Base-by-base conservation (phyloP, 2,329 filamentous ascomycete species). In the Stemphylium lycopersici region DNA sequence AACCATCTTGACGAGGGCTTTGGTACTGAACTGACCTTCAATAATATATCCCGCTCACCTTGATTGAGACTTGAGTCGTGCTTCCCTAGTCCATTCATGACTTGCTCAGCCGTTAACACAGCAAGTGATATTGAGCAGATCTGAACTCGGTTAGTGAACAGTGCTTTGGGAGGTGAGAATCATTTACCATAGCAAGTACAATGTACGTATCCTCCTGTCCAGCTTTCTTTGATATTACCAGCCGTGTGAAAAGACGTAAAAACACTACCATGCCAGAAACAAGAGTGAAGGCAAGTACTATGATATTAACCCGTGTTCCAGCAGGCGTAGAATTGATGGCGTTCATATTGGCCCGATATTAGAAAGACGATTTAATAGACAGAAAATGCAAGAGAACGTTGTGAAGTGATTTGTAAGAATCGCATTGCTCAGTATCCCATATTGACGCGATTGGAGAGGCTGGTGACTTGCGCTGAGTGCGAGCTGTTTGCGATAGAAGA, bases 151-250 rank as follows among this genome's bases (percentile, higher is more conserved):
- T 69, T 43, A 68, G 54, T 20, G 13, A 13, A 12, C 22, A n/a
- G 11, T 15, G 15, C 3, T 13, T 3, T 12, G 33, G 10, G 20
- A 8, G 10, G 22, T 2, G 10, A 13, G 26, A 5, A 10, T 32
- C 13, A 61, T 65, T 56, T 55, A 74, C 71, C 69, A 73, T 71
- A 13, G 71, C 67, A 44, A 69, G n/a, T 13, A 62, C 59, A 36
- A 73, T 71, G 38, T 53, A 70, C 18, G 58, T 55, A 65, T 74
- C 71, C 47, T 72, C 70, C 16, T 64, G 56, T 2, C 68, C 68
- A 44, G 63, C 60, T 42, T 62, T 60, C 32, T 58, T 63, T 18
- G 65, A 56, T 49, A 74, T 41, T 7, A 67, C 41, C 22, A 70
- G 36, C 7, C 69, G 57, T 10, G 69, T 72, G 42, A 72, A 71